A percentile compares a stretch with the other conserved stretches of the same genome.
These are phyloP conservation scores for Neophaeococcomyces mojaviensis DNA, from an alignment of 2,329 filamentous ascomycete species.

Conservation along the genomic window DNA sequence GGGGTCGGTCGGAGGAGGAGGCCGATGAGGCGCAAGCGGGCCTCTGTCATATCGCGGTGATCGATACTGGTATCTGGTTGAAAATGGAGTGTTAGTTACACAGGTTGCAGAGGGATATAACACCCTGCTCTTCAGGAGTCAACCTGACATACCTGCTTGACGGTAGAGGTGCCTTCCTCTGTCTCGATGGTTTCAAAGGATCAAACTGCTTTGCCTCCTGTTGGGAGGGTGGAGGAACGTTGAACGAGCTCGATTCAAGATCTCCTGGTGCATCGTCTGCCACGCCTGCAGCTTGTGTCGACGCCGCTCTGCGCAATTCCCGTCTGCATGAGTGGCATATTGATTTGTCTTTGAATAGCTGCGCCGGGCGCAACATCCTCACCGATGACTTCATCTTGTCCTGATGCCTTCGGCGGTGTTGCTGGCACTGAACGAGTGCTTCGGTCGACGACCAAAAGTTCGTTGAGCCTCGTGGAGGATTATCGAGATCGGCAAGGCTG, in stretches of 20 bases:
- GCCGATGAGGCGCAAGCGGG: constrained; percentile 85
- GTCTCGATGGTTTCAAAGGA: constrained; percentile 39
- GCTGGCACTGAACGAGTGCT: not conserved
- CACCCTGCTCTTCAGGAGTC: not conserved
- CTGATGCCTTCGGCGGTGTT: not conserved
- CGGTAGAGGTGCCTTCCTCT: constrained; percentile 30
- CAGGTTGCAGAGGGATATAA: constrained; percentile 5
- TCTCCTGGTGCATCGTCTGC: constrained; percentile 9
- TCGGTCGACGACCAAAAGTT: too few relatives aligned
- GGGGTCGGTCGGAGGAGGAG: constrained; percentile 77
- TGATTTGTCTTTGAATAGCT: not conserved
- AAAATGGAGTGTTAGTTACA: not conserved
- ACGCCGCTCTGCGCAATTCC: constrained; percentile 43
- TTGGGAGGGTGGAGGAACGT: constrained; percentile 7
- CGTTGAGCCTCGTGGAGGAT: too few relatives aligned
- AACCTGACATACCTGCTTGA: constrained; percentile 32
- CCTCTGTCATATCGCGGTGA: constrained; percentile 92
- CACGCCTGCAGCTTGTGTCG: constrained; percentile 27
- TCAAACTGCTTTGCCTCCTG: constrained; percentile 33
- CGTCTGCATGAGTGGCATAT: constrained; percentile 31
- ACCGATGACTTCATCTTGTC: constrained; percentile 3
- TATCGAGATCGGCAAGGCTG: not conserved
- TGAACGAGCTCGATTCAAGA: constrained; percentile 16
- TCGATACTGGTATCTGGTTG: constrained; percentile 81
- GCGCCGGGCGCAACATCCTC: not conserved